Conservation (phyloP, 805 yeast genomes). For the Sugiyamaella qingdaonensis region DNA sequence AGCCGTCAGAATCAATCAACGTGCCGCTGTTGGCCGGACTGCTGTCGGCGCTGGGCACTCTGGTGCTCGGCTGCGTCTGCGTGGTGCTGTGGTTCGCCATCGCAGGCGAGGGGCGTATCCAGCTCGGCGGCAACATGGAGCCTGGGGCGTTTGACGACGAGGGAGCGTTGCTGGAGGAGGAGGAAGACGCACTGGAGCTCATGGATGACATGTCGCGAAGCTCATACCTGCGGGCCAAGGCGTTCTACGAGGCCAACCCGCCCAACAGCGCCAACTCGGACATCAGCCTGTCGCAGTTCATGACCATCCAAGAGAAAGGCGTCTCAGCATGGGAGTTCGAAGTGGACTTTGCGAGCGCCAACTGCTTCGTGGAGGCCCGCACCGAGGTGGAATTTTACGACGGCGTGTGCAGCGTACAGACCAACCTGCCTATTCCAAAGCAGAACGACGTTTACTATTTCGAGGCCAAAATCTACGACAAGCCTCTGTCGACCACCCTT, state of each 20-base stretch:
- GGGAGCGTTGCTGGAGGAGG: slow-evolving; percentile 55
- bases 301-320: slow-evolving; percentile 80
- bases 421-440: slow-evolving; percentile 81
- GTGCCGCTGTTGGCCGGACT: slow-evolving; percentile 38
- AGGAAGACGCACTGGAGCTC: slow-evolving; percentile 57
- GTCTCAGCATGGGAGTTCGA: slow-evolving; percentile 85
- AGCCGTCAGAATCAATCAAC: slow-evolving; percentile 19
- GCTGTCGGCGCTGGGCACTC: slow-evolving; percentile 36
- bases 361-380: slow-evolving; percentile 62
- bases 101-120: slow-evolving; percentile 31
- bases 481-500: slow-evolving; percentile 45
- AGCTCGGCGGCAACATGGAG: slow-evolving; percentile 37
- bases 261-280: slow-evolving; percentile 42
- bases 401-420: slow-evolving; percentile 62
- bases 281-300: slow-evolving; percentile 51
- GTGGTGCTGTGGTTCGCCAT: slow-evolving; percentile 31
- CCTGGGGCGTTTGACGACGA: slow-evolving; percentile 66
- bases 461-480: slow-evolving; percentile 78
- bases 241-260: slow-evolving; percentile 39
- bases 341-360: slow-evolving; percentile 44
- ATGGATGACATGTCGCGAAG: slow-evolving; percentile 53
- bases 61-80: slow-evolving; percentile 32
- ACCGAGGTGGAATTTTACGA: slow-evolving; percentile 48
- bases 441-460: slow-evolving; percentile 83
- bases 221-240: slow-evolving; percentile 59